Evolutionary conservation across 345 rosid species (phyloP), one percentile per base, ranked within the genome.

Genomic region (Salix caprea): DNA sequence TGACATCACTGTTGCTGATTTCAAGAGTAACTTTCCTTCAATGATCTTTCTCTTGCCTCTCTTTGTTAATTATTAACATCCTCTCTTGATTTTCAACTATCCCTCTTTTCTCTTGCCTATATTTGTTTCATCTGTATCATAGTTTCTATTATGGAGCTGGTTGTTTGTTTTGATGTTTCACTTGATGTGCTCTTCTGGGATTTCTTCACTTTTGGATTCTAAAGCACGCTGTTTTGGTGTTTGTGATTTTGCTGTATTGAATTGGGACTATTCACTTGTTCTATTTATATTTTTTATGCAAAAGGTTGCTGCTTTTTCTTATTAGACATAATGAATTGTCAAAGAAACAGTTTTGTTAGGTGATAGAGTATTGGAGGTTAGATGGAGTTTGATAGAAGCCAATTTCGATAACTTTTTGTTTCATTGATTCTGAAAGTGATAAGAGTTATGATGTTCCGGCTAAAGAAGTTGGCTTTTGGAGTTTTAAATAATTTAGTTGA

Each of bases 21-120:
- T 89, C 78, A 88, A 84, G 81, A 84, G 97, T 89, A 80, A 83
- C 80, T 74, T 65, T 1, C 65, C 13, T 71, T 18, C 11, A 36
- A 44, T 32, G 6, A 50, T 26, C 37, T 46, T 23, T 65, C 68
- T 5, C 7, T 56, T 68, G 9, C 37, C 21, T 60, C n/a, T 48
- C 48, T 54, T 24, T 37, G 7, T 21, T 15, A 30, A 28, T 56
- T 40, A 15, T 10, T 37, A 34, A 6, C 65, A 66, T 32, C 46
- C 56, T 46, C 54, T 42, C 26, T 75, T 69, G 28, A 34, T 67
- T 65, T 65, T 69, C 56, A 50, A 50, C 8, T 5, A 50, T 6
- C 21, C 8, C n/a, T 50, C 21, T 50, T 50, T 18, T 50, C 15
- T 16, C 8, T 18, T 50, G n/a, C 56, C n/a, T 18, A 1, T 50